Base-by-base conservation (phyloP, 805 yeast species). In the Starmerella sirachaensis region DNA sequence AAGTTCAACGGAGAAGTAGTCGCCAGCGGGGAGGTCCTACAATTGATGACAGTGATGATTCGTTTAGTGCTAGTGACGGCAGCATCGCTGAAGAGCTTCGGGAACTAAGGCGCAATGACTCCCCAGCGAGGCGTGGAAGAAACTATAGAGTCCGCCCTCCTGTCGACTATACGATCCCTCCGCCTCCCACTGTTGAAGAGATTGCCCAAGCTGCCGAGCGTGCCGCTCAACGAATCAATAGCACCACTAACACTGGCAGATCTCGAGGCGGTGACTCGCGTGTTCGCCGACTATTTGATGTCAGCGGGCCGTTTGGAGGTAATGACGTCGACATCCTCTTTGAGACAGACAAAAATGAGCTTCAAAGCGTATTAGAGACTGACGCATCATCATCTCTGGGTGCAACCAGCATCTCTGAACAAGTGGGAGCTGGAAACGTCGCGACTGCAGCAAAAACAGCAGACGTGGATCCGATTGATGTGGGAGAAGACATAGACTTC, bases 231-330 rank as follows among this genome's bases (percentile, higher is more conserved):
- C 19, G 35, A 14, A 32, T 32, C 22, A 29, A 32, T 22, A 23
- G 22, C 17, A 29, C 35, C 4, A n/a, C n/a, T n/a, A n/a, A n/a
- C n/a, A n/a, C n/a, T n/a, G n/a, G n/a, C n/a, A n/a, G n/a, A n/a
- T 14, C 35, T 5, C 28, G 35, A 8, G 18, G 22, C 12, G 24
- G 28, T 2, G 39, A 45, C 16, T 23, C 38, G 26, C 31, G 40
- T 11, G 27, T 79, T 28, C 69, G 85, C 52, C 69, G 94, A 28
- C 61, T 91, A 26, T 86, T 81, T 53, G 93, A 95, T 6, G 88
- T 95, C 0, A 84, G 85, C 12, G 98, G 98, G 0, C 98, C 98
- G 1, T 88, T 88, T 65, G 98, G 98, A 20, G 98, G 98, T 17
- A 78, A 88, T 43, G 96, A 88, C 55, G 93, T 84, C 1, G 70